These are phyloP conservation scores for Macrophomina phaseolina DNA, from an alignment of 2,329 filamentous ascomycete species.

Conservation along the genomic window DNA sequence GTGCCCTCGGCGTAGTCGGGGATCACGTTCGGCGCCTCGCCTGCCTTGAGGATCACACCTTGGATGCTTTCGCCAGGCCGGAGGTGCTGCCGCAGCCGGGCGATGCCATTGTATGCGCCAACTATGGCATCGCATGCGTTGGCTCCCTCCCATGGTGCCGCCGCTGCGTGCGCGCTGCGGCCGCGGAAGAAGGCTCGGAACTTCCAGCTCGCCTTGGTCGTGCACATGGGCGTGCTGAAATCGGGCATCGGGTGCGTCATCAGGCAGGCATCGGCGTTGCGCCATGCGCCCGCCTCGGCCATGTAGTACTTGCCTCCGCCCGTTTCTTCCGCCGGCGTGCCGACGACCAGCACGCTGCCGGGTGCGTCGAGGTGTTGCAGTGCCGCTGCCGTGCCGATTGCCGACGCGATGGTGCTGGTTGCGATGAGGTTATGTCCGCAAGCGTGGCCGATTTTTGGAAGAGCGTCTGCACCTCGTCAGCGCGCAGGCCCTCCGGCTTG, in stretches of 20 bases:
- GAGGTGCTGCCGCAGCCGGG: conserved; percentile 47
- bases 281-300: conserved; percentile 51
- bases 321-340: conserved; percentile 54
- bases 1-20: conserved; percentile 46
- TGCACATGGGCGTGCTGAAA: conserved; percentile 57
- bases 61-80: conserved; percentile 48
- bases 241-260: conserved; percentile 47
- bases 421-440: conserved; percentile 55
- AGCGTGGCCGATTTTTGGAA: conserved; percentile 51
- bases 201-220: conserved; percentile 48
- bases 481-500: no score
- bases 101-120: conserved; percentile 34
- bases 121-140: conserved; percentile 42
- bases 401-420: conserved; percentile 45
- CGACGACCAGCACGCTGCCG: conserved; percentile 48
- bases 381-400: conserved; percentile 43
- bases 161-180: conserved; percentile 44
- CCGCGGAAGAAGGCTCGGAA: conserved; percentile 48
- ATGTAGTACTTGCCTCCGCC: conserved; percentile 56
- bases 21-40: conserved; percentile 46
- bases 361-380: conserved; percentile 36
- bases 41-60: conserved; percentile 38
- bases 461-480: conserved; percentile 39
- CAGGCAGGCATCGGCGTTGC: conserved; percentile 38
- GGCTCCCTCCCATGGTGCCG: conserved; percentile 35